phyloP scores from a whole-genome alignment of 805 yeast species.

The Wickerhamiella allomyrinae region DNA sequence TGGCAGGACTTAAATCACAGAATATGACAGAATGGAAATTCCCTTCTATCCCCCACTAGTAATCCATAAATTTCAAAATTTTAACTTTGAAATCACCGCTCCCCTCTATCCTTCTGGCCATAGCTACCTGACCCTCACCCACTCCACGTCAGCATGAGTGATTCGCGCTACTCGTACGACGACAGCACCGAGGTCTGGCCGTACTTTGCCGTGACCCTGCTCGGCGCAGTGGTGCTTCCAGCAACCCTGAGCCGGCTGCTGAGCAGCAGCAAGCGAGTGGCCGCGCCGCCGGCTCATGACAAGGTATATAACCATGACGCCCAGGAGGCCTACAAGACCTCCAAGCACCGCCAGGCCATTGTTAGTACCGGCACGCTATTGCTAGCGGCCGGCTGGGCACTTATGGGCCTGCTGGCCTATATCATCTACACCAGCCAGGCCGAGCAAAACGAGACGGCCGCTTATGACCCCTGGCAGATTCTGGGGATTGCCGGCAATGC shows the following conservation, averaged over 20 bases:
- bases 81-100: too few relatives aligned
- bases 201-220: constrained; percentile 61
- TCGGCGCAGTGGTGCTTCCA: constrained; percentile 57
- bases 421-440: constrained; percentile 24
- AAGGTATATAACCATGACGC: not conserved
- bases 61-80: too few relatives aligned
- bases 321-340: constrained; percentile 14
- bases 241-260: constrained; percentile 32
- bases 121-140: too few relatives aligned
- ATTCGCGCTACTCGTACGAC: constrained; percentile 61
- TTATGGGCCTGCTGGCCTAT: constrained; percentile 30
- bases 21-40: too few relatives aligned
- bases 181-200: constrained; percentile 92
- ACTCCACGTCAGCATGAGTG: constrained; percentile 28
- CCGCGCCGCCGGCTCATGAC: not conserved
- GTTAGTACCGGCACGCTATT: constrained; percentile 11
- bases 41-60: too few relatives aligned
- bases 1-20: too few relatives aligned
- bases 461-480: constrained; percentile 84
- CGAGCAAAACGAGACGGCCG: constrained; percentile 20
- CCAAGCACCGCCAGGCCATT: constrained; percentile 23
- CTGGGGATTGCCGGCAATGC: constrained; percentile 60
- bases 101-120: too few relatives aligned
- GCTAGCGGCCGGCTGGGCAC: constrained; percentile 46
- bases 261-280: not conserved